phyloP scores from a whole-genome alignment of 176 grass and related monocot genomes.

The Hyparrhenia diplandra region DNA sequence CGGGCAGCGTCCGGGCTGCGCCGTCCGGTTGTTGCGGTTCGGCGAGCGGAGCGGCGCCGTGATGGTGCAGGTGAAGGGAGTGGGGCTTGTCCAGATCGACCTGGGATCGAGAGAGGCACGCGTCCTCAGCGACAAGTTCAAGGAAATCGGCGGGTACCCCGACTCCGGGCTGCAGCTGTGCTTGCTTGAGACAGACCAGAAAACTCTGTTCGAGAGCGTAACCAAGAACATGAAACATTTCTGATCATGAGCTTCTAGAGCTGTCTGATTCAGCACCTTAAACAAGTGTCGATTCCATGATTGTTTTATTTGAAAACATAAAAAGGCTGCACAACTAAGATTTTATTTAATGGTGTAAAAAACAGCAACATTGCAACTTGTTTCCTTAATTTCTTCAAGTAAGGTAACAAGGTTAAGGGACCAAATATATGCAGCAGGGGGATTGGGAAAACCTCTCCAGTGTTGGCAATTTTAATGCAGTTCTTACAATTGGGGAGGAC shows the following conservation, averaged over 20 bases:
- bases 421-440: background rate
- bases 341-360: background rate
- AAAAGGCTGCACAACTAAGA: no score
- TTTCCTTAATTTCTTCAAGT: background rate
- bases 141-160: background rate
- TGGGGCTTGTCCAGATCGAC: background rate
- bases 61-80: background rate
- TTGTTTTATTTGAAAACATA: background rate
- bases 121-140: background rate
- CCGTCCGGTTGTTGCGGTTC: background rate
- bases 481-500: background rate
- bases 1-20: no score
- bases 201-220: background rate
- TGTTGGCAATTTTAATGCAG: background rate
- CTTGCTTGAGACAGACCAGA: conserved; percentile 19
- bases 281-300: background rate
- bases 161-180: background rate
- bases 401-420: no score
- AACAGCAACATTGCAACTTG: background rate
- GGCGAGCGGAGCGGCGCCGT: conserved; percentile 3
- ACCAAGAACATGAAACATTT: background rate
- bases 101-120: background rate
- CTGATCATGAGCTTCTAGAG: background rate
- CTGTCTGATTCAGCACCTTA: background rate
- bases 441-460: background rate